These are phyloP conservation scores for Saturnispora hagleri DNA, from an alignment of 805 yeast genomes.

Conservation along the genomic window DNA sequence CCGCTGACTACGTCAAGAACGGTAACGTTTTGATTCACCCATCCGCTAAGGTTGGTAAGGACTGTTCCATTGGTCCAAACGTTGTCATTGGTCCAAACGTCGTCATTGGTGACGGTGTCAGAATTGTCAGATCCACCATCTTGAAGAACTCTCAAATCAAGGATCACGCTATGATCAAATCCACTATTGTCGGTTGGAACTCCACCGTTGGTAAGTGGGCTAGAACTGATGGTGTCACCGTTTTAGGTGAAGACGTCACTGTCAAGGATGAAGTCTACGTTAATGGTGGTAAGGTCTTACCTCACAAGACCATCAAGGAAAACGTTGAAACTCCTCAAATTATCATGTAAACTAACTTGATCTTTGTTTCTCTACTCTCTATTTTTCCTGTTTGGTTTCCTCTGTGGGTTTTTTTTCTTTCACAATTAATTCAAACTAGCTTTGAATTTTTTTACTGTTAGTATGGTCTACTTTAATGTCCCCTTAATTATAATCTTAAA, in stretches of 20 bases:
- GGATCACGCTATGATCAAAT: constrained; percentile 97
- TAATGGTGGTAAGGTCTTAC: constrained; percentile 98
- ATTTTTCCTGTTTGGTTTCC: neutral
- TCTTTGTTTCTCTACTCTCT: neutral
- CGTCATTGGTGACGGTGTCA: constrained; percentile 94
- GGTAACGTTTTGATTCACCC: constrained; percentile 94
- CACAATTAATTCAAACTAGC: neutral
- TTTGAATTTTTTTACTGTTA: neutral
- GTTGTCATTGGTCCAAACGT: constrained; percentile 97
- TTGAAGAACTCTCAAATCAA: constrained; percentile 84
- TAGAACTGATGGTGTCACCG: constrained; percentile 95
- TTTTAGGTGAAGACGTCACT: constrained; percentile 97
- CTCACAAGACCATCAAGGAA: constrained; percentile 93
- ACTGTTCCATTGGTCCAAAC: constrained; percentile 95
- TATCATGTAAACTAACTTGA: constrained; percentile 62
- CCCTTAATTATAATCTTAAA: neutral
- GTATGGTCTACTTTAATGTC: neutral
- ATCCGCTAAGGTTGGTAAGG: constrained; percentile 83
- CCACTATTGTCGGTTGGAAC: constrained; percentile 98
- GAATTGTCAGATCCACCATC: constrained; percentile 92
- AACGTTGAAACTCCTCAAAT: constrained; percentile 97
- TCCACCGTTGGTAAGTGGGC: constrained; percentile 98
- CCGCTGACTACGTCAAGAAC: constrained; percentile 69
- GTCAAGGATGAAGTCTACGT: constrained; percentile 97
- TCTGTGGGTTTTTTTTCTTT: neutral